Conservation (phyloP, 1,284 basidiomycete genomes). For the Meripilus lineatus region DNA sequence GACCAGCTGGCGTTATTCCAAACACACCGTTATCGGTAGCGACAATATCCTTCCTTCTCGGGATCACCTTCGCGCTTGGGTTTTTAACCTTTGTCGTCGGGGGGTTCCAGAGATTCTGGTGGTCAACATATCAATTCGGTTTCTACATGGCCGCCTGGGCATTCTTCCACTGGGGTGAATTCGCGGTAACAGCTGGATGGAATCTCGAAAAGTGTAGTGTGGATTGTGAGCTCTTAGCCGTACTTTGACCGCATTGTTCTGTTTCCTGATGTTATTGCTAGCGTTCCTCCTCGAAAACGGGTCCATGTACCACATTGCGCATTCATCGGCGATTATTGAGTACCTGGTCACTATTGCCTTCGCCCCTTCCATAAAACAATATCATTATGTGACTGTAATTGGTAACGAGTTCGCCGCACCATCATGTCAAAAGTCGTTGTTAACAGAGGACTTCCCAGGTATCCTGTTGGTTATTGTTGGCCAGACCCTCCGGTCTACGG, state of each 20-base stretch:
- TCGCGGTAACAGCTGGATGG: constrained; percentile 93
- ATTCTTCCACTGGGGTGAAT: constrained; percentile 92
- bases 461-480: constrained; percentile 61
- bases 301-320: constrained; percentile 80
- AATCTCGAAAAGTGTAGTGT: constrained; percentile 90
- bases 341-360: constrained; percentile 74
- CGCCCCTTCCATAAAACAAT: constrained; percentile 52
- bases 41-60: constrained; percentile 72
- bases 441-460: no score
- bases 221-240: constrained; percentile 68
- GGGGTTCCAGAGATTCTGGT: constrained; percentile 46
- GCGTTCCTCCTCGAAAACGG: constrained; percentile 96
- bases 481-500: constrained; percentile 78
- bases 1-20: constrained; percentile 55
- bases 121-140: constrained; percentile 74
- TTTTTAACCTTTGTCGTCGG: constrained; percentile 41
- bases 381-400: constrained; percentile 47
- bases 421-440: no score
- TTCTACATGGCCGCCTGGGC: constrained; percentile 81
- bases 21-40: constrained; percentile 79
- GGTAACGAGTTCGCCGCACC: constrained; percentile 40
- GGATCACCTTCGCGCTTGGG: constrained; percentile 56
- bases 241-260: not conserved
- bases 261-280: constrained; percentile 25
- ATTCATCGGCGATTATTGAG: constrained; percentile 75